Percentiles rank a stretch among this genome's conserved stretches.
Evolutionary conservation across 1,284 basidiomycete genomes (phyloP).

Genomic region (Trichosporon coremiiforme): DNA sequence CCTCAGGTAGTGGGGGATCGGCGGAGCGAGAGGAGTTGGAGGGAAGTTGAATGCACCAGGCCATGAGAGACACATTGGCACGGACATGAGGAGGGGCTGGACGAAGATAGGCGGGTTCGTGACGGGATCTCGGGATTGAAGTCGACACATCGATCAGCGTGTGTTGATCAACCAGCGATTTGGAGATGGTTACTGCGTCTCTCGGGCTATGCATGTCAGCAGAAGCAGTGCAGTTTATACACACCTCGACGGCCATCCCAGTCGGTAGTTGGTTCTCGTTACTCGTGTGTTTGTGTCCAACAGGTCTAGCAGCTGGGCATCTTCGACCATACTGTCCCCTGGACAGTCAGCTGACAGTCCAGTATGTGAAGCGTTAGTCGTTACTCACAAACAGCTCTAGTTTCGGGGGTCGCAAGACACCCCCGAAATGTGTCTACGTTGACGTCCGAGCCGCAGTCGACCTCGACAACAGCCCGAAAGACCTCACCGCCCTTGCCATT

Average conservation of each 20-base stretch:
- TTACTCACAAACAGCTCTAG: constrained; percentile 68
- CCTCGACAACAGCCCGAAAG: constrained; percentile 78
- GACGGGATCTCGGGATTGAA: constrained; percentile 82
- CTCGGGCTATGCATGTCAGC: constrained; percentile 65
- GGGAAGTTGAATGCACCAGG: constrained; percentile 85
- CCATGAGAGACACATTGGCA: constrained; percentile 82
- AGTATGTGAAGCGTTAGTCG: not conserved
- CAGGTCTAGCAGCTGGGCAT: constrained; percentile 78
- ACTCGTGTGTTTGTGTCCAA: constrained; percentile 83
- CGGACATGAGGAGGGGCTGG: constrained; percentile 94
- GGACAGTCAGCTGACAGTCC: not conserved
- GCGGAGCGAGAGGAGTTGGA: constrained; percentile 37
- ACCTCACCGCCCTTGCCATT: constrained; percentile 68
- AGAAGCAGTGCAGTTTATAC: constrained; percentile 18
- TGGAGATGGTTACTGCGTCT: constrained; percentile 89
- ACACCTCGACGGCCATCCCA: constrained; percentile 96
- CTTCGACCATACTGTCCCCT: constrained; percentile 89
- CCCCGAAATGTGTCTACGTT: constrained; percentile 80
- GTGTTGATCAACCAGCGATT: constrained; percentile 74
- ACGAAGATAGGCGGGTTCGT: constrained; percentile 92
- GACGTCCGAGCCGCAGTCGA: constrained; percentile 67
- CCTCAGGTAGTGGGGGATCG: constrained; percentile 55
- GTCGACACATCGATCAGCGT: constrained; percentile 91
- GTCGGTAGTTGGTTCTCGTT: constrained; percentile 81
- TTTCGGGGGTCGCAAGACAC: constrained; percentile 78